Percentiles rank a stretch among this genome's conserved stretches.
Evolutionary conservation across 441 rosid species (phyloP).

Genomic region (Corymbia calophylla): DNA sequence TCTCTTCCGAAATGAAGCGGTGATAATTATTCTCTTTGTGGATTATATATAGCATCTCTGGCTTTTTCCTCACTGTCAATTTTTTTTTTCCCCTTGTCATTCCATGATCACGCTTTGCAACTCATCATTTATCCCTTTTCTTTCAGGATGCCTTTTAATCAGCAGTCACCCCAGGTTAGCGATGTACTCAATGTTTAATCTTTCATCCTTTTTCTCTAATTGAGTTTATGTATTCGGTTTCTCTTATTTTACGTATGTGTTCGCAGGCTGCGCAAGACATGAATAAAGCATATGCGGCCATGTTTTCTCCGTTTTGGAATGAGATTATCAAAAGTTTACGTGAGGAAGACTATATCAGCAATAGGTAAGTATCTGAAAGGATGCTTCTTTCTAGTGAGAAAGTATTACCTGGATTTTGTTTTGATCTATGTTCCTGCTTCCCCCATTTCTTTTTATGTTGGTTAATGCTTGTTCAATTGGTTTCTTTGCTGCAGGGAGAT

Average conservation of each 20-base stretch:
- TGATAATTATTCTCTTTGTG: conserved; percentile 9
- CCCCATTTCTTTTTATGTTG: not conserved
- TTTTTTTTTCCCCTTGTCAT: not conserved
- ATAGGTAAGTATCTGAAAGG: conserved; percentile 44
- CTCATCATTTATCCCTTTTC: not conserved
- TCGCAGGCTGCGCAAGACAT: conserved; percentile 61
- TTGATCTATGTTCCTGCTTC: not conserved
- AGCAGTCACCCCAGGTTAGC: conserved; percentile 70
- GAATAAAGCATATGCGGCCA: conserved; percentile 80
- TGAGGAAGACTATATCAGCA: conserved; percentile 95
- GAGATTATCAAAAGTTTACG: conserved; percentile 96
- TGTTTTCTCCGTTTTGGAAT: conserved; percentile 99
- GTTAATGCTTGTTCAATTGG: not conserved
- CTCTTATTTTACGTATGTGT: conserved; percentile 4
- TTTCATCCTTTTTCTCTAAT: not conserved
- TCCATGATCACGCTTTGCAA: not conserved
- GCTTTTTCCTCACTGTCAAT: not conserved
- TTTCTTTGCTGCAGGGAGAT: conserved; percentile 61
- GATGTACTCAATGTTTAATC: not conserved
- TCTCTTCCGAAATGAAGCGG: conserved; percentile 65
- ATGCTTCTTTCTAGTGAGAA: not conserved
- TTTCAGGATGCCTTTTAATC: conserved; percentile 60
- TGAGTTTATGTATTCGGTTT: not conserved
- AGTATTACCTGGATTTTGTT: not conserved
- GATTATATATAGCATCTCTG: not conserved